Evolutionary conservation across 345 rosid genomes (phyloP), one percentile per base, ranked within the genome.

Genomic region (Mallotus nudiflorus): DNA sequence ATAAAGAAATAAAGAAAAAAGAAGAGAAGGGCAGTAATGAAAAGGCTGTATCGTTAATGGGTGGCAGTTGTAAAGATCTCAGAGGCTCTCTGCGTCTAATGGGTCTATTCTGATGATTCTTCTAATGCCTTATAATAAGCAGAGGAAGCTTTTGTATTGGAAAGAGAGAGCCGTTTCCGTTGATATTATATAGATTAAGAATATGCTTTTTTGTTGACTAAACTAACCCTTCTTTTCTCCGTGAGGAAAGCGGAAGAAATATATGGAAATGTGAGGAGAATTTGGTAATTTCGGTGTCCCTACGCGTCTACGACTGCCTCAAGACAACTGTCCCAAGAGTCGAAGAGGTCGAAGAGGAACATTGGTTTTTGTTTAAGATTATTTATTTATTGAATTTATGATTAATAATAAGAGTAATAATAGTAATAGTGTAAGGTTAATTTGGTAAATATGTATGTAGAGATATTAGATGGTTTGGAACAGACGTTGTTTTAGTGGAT

Each of bases 221-320:
- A 48, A 46, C 0, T 39, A 6, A 44, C 76, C 71, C 22, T 48
- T 6, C 5, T 8, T 59, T 37, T 37, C 18, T 15, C 0, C 0
- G 4, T 31, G 9, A 20, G 1, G 1, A 7, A 18, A 35, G 60
- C 33, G 60, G 35, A 55, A 14, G 14, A 16, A 2, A 39, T 57
- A 16, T n/a, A n/a, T n/a, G n/a, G n/a, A 25, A 6, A 28, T 25
- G 28, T 14, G 24, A 14, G 69, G 70, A 39, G 14, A 48, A 37
- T 50, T 57, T 27, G 25, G 66, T 40, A 25, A 46, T 20, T 72
- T 10, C 0, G 56, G 0, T 45, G 42, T 3, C 0, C 3, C 2
- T 27, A 58, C 76, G 71, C 71, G 76, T 66, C 71, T 57, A 10
- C 2, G 76, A 14, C 66, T 50, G 14, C 39, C 56, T 69, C 44